phyloP scores from a whole-genome alignment of 139 green algal genomes.

The Chlamydomonas asymmetrica region DNA sequence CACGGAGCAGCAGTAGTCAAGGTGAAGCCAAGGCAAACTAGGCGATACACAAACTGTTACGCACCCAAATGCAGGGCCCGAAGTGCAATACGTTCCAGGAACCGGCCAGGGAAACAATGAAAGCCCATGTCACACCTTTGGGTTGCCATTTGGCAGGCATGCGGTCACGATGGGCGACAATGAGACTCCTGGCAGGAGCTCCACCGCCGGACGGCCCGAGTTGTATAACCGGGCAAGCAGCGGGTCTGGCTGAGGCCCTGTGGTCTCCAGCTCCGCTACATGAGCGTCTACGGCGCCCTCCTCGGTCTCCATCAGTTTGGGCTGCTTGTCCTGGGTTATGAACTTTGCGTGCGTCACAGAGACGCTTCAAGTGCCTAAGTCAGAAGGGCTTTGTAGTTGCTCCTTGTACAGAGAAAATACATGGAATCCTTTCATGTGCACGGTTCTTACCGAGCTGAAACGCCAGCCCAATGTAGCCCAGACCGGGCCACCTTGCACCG shows the following conservation, averaged over 20 bases:
- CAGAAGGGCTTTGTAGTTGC: no score
- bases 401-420: no score
- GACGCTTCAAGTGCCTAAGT: no score
- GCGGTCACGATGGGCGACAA: conserved; percentile 38
- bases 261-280: no score
- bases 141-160: conserved; percentile 29
- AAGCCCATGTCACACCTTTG: conserved; percentile 21
- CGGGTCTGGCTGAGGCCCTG: not conserved
- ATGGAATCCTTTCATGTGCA: no score
- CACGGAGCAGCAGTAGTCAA: not conserved
- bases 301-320: no score
- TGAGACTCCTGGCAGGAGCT: conserved; percentile 22
- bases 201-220: conserved; percentile 29
- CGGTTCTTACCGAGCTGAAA: no score
- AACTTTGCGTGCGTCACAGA: no score
- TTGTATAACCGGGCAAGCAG: conserved; percentile 31
- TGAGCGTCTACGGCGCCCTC: no score
- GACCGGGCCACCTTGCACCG: no score
- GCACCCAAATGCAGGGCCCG: not conserved
- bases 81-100: not conserved
- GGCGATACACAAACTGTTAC: not conserved
- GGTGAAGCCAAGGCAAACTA: not conserved
- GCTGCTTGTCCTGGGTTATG: no score
- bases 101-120: not conserved
- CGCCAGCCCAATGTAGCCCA: no score